Conservation (phyloP, 306 rosid genomes). For the Biancaea sappan region DNA sequence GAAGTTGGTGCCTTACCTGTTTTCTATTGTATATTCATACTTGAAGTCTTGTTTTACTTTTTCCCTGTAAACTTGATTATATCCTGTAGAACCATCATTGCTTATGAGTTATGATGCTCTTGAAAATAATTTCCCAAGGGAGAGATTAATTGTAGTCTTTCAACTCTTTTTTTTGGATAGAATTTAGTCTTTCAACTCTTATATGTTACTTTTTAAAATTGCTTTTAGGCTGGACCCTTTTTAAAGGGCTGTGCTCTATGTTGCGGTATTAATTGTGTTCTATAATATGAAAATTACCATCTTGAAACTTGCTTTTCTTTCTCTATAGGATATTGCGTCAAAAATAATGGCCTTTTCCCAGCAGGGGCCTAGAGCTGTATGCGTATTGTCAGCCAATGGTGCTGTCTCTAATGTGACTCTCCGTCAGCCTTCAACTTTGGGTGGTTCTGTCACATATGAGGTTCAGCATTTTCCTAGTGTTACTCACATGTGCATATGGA, state of each 20-base stretch:
- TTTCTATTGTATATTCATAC: background rate
- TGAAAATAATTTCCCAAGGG: background rate
- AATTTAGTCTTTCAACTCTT: background rate
- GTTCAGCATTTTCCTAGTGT: slow-evolving; percentile 37
- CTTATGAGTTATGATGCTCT: background rate
- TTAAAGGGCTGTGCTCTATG: background rate
- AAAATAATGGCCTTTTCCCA: slow-evolving; percentile 85
- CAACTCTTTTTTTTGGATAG: background rate
- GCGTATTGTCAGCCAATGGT: slow-evolving; percentile 84
- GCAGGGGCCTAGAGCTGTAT: slow-evolving; percentile 77
- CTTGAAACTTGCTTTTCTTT: background rate
- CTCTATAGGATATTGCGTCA: slow-evolving; percentile 69
- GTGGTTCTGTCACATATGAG: slow-evolving; percentile 88
- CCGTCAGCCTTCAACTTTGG: slow-evolving; percentile 80
- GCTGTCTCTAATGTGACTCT: slow-evolving; percentile 83
- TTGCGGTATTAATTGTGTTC: slow-evolving; percentile 12
- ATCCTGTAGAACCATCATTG: background rate
- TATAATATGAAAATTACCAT: background rate
- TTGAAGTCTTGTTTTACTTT: background rate
- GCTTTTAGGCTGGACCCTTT: background rate
- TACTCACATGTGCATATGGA: background rate
- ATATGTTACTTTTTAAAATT: background rate
- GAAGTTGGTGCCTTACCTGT: background rate
- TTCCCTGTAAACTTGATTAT: background rate
- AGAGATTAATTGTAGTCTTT: background rate